Base-by-base conservation (phyloP, 768 basidiomycete species). In the Panus rudis region DNA sequence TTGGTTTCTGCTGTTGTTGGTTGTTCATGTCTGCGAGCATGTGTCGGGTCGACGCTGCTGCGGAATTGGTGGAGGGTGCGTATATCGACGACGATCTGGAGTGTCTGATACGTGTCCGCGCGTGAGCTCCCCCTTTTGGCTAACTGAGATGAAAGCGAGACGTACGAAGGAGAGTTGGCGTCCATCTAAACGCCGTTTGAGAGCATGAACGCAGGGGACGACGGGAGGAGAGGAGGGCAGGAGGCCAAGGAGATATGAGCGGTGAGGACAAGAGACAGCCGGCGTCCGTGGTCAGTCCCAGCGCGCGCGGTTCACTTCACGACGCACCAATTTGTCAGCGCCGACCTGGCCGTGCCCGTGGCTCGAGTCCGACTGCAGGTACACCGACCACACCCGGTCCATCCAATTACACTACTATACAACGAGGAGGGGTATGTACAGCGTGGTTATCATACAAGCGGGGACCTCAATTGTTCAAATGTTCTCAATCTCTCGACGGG, bases 331-430 rank as follows among this genome's bases (percentile, higher is more conserved):
- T 14, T 28, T 48, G 32, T 17, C 16, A 48, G 47, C 20, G 50
- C 42, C 26, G 21, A 31, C 30, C 4, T 45, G 37, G 23, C 14
- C 6, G 39, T 40, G 39, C 3, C 37, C 35, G 39, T 49, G 45
- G 4, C 42, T 43, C 43, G 54, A 40, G 39, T 35, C 52, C 30
- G 44, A 43, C 30, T 68, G 67, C 14, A 76, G 67, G 53, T 77
- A 78, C 8, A 67, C 69, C 22, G 72, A 75, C 74, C 76, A 76
- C 41, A 73, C 62, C 21, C 72, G 66, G 51, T 76, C 69, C 72
- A 76, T 76, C 53, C 51, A 39, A 16, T 19, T 34, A 32, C 43
- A 25, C 32, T 17, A 37, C 44, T 39, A 32, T 37, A 57, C 48
- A 51, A 19, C 31, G 11, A n/a, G 5, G 10, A 38, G 14, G 28